Evolutionary conservation across 2,329 filamentous ascomycete species (phyloP), one percentile per base, ranked within the genome.

Genomic region (Nigrospora sphaerica): DNA sequence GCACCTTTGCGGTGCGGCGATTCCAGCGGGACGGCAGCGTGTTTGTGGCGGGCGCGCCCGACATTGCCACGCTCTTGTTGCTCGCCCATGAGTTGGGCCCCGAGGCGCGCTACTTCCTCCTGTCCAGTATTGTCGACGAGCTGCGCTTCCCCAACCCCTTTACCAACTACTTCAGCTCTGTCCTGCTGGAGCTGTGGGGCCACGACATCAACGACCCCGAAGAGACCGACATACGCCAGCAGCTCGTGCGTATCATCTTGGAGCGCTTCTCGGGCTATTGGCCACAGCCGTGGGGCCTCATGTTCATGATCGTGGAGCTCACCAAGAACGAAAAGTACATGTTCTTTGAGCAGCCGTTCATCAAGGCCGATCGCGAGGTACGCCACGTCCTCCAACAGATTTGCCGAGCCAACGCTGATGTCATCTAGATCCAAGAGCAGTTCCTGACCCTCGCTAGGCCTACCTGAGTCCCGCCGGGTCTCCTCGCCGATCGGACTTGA

Each of bases 231-330:
- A 83, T 96, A 41, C 87, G 92, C 33, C 86, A 97, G 69, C 88
- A 95, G 63, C 92, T 98, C 48, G 88, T 89, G 44, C 82, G 92
- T 40, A 83, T 96, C 19, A 72, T 98, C 39, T 74, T 96, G 34
- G 93, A 98, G 73, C 82, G 93, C 42, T 73, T 96, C 40, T 80
- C 95, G 49, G 86, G 89, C 18, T 89, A 88, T 64, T 89, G 91
- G 70, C 92, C 92, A 44, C 92, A 97, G 63, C 92, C 95, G 16
- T 97, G 92, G 92, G 95, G 95, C 12, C 72, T 98, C 38, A 84
- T 96, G 62, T 84, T 91, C 52, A 92, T 90, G 33, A 78, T 95
- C 50, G 72, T 93, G 52, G 93, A 97, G 70, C 77, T 98, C 47
- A 75, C 95, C 55, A 95, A 95, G 74, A 96, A 95, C 63, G 84